Conservation (phyloP, 257 asterid species). For the Solanum bulbocastanum region DNA sequence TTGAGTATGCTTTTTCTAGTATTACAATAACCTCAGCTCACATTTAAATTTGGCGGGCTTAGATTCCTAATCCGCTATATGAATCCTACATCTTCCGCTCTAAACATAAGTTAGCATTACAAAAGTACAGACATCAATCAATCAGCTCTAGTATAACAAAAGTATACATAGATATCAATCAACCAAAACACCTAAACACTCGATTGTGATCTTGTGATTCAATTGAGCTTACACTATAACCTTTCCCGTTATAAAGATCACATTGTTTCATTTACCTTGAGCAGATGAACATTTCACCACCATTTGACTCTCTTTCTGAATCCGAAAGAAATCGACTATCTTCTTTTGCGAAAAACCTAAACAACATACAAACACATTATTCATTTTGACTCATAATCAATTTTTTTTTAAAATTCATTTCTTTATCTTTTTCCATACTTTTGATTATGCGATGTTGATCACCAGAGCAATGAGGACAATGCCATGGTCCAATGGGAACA, state of each 20-base stretch:
- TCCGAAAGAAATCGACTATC: conserved; percentile 59
- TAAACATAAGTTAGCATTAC: neutral
- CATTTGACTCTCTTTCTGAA: conserved; percentile 41
- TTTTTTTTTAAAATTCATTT: neutral
- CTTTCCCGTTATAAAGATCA: neutral
- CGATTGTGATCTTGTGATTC: neutral
- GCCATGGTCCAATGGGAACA: conserved; percentile 69
- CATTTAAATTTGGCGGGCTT: neutral
- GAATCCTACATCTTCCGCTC: neutral
- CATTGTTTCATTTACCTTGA: conserved; percentile 40
- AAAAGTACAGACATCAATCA: neutral
- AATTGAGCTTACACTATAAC: neutral
- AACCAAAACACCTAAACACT: neutral
- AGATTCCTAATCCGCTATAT: neutral
- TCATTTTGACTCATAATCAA: neutral
- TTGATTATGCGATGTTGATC: conserved; percentile 32
- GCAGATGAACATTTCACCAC: conserved; percentile 24
- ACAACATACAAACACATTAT: neutral
- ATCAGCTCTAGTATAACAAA: neutral
- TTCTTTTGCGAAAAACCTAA: conserved; percentile 68
- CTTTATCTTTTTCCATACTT: conserved; percentile 27
- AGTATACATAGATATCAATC: neutral
- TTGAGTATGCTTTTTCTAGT: neutral
- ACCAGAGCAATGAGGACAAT: conserved; percentile 54
- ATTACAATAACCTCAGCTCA: neutral